Percentiles rank a stretch among this genome's conserved stretches.
Evolutionary conservation across 768 basidiomycete species (phyloP).

Genomic region (Mycena sanguinolenta): DNA sequence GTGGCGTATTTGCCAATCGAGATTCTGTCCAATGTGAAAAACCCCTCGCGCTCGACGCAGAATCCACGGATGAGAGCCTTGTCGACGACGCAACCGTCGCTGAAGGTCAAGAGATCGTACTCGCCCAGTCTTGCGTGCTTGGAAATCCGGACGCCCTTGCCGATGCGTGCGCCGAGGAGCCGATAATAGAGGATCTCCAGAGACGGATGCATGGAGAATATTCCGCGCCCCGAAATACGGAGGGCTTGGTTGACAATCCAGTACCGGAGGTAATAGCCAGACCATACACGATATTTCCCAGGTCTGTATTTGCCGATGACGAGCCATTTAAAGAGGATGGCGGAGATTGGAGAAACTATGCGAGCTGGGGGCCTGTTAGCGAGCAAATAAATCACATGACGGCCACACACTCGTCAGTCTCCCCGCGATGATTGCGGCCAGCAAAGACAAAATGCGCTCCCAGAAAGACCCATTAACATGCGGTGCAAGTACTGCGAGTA

Average conservation of each 20-base stretch:
- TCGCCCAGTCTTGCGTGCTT: constrained; percentile 54
- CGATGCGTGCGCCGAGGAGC: constrained; percentile 59
- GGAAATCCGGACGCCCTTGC: constrained; percentile 55
- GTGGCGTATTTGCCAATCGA: constrained; percentile 52
- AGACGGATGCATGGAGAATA: constrained; percentile 55
- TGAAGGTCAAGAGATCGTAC: constrained; percentile 57
- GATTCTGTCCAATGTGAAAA: constrained; percentile 55
- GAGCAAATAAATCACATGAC: too few species aligned
- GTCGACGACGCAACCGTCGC: constrained; percentile 60
- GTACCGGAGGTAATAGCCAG: constrained; percentile 29
- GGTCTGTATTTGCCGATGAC: constrained; percentile 58
- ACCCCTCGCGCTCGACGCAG: constrained; percentile 60
- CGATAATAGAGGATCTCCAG: constrained; percentile 58
- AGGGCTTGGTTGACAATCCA: constrained; percentile 27
- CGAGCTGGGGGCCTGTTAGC: constrained; percentile 34
- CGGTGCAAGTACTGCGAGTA: constrained; percentile 51
- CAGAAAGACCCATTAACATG: constrained; percentile 48
- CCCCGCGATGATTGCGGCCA: constrained; percentile 50
- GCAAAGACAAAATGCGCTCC: constrained; percentile 51
- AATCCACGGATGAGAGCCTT: constrained; percentile 56
- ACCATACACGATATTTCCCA: constrained; percentile 52
- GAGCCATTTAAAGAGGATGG: constrained; percentile 62
- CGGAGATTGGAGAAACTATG: constrained; percentile 52
- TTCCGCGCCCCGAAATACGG: constrained; percentile 52
- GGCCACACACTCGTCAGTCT: constrained; percentile 41